A percentile compares a stretch with the other conserved stretches of the same genome.
Conservation (phyloP, 306 rosid genomes). For the Echinosophora koreensis region DNA sequence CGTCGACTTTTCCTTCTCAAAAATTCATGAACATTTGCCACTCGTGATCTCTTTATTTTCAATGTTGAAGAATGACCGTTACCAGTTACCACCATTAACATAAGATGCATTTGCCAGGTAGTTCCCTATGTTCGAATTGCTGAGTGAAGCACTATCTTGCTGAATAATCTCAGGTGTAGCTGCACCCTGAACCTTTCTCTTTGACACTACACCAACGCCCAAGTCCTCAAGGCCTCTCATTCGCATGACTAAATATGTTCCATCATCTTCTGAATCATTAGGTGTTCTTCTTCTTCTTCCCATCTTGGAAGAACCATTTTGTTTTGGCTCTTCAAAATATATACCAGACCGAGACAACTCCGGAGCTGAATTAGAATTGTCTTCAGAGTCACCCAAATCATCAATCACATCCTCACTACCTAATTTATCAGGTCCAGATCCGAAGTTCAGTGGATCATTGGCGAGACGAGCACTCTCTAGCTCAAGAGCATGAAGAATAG, state of each 20-base stretch:
- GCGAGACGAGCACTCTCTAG: conserved; percentile 63
- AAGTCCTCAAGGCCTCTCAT: conserved; percentile 87
- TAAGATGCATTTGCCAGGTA: conserved; percentile 58
- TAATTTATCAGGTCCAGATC: conserved; percentile 47
- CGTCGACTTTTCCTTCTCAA: conserved; percentile 71
- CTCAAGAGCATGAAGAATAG: conserved; percentile 88
- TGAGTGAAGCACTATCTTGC: conserved; percentile 54
- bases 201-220: conserved; percentile 62
- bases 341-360: conserved; percentile 76
- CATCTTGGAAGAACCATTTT: conserved; percentile 63
- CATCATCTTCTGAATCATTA: conserved; percentile 87
- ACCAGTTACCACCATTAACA: conserved; percentile 57
- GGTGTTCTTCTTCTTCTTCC: conserved; percentile 76
- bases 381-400: conserved; percentile 60
- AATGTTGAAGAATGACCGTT: conserved; percentile 52
- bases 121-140: conserved; percentile 53
- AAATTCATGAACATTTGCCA: conserved; percentile 61
- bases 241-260: conserved; percentile 76
- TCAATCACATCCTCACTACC: conserved; percentile 50
- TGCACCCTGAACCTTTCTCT: conserved; percentile 55
- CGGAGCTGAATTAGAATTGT: conserved; percentile 64
- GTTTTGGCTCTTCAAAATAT: conserved; percentile 78
- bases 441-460: conserved; percentile 50
- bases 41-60: conserved; percentile 73
- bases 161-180: conserved; percentile 59